phyloP scores from a whole-genome alignment of 805 yeast genomes.

The Starmerella kuoi region DNA sequence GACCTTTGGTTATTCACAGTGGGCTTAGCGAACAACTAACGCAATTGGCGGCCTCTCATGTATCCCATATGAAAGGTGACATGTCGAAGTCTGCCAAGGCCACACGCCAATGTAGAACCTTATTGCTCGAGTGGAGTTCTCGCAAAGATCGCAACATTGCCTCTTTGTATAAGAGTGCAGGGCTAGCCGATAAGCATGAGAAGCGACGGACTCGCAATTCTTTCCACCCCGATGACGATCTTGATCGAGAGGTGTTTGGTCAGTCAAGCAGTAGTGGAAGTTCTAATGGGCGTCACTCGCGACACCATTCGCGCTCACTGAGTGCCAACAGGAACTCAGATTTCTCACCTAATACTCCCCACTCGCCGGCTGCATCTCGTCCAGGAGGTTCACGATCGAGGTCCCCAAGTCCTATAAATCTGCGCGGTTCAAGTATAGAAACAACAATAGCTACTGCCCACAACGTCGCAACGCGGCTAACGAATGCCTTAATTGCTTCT shows the following conservation, averaged over 20 bases:
- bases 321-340: background rate
- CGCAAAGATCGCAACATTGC: conserved; percentile 16
- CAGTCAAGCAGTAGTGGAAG: background rate
- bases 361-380: background rate
- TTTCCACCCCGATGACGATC: conserved; percentile 17
- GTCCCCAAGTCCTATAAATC: conserved; percentile 20
- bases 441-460: conserved; percentile 36
- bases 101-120: conserved; percentile 36
- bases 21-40: conserved; percentile 32
- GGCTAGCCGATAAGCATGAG: conserved; percentile 8
- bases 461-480: conserved; percentile 56
- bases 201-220: conserved; percentile 9
- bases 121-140: conserved; percentile 56
- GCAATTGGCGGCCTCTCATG: conserved; percentile 33
- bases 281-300: conserved; percentile 1
- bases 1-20: conserved; percentile 16
- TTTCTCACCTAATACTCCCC: background rate
- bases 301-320: background rate
- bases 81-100: conserved; percentile 28
- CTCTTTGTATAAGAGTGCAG: conserved; percentile 12
- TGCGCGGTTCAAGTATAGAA: conserved; percentile 21
- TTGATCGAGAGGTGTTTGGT: conserved; percentile 15
- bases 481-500: conserved; percentile 41
- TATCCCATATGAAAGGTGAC: conserved; percentile 23
- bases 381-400: conserved; percentile 5